A percentile compares a stretch with the other conserved stretches of the same genome.
Conservation (phyloP, 2,329 filamentous ascomycete genomes). For the Botrytis fabae region DNA sequence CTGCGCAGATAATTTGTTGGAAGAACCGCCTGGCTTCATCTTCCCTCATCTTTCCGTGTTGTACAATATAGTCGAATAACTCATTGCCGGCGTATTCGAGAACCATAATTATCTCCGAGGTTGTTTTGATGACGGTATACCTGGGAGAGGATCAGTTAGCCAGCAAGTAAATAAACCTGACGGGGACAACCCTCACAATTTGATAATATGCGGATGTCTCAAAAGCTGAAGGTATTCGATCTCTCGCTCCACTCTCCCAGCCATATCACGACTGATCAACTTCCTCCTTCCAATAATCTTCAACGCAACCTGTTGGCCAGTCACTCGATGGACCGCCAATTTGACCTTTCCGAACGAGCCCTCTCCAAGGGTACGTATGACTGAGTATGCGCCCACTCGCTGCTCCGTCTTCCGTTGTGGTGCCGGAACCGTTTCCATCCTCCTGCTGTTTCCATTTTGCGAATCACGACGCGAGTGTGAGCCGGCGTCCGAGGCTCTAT, state of each 20-base stretch:
- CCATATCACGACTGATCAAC: conserved; percentile 96
- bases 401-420: conserved; percentile 64
- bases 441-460: conserved; percentile 31
- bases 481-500: conserved; percentile 40
- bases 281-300: conserved; percentile 98
- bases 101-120: conserved; percentile 96
- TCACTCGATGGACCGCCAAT: conserved; percentile 88
- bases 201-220: conserved; percentile 97
- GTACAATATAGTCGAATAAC: conserved; percentile 96
- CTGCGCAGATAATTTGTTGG: conserved; percentile 97
- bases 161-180: not conserved
- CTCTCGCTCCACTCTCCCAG: conserved; percentile 93
- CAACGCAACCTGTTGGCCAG: conserved; percentile 90
- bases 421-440: conserved; percentile 33
- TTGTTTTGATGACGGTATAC: conserved; percentile 95
- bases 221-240: conserved; percentile 97
- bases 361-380: conserved; percentile 88
- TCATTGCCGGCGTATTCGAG: conserved; percentile 96
- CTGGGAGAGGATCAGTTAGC: conserved; percentile 48
- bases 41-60: conserved; percentile 88
- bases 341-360: conserved; percentile 99
- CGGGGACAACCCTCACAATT: conserved; percentile 65
- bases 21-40: conserved; percentile 95
- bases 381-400: conserved; percentile 87
- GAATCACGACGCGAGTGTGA: conserved; percentile 33